phyloP scores from a whole-genome alignment of 139 green algal species.

The Edaphochlamys debaryana region DNA sequence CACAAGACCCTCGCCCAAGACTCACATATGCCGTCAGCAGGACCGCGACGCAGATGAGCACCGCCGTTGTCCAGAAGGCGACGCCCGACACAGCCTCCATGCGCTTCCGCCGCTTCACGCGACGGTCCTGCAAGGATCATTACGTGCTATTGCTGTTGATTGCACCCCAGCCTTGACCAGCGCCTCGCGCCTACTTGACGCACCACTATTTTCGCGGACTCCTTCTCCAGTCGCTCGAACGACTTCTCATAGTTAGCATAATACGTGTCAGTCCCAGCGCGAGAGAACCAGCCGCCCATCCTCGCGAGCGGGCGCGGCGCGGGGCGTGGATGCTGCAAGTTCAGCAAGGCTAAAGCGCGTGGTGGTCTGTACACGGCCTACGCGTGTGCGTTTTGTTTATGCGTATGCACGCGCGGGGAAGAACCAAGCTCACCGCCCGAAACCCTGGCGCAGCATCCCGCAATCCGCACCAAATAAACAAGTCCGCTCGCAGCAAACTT shows the following conservation, averaged over 20 bases:
- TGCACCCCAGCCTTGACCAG: no score
- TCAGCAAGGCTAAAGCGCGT: no score
- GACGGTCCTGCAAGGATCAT: slow-evolving; percentile 14
- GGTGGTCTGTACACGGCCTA: no score
- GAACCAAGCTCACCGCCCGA: background rate
- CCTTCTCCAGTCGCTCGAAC: slow-evolving; percentile 55
- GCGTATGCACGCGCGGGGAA: no score
- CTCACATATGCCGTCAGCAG: slow-evolving; percentile 33
- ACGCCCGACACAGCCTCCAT: slow-evolving; percentile 22
- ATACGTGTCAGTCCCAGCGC: background rate
- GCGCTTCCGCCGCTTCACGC: slow-evolving; percentile 16
- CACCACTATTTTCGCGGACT: slow-evolving; percentile 34
- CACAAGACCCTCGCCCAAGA: no score
- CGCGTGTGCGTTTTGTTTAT: no score
- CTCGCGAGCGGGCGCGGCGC: no score
- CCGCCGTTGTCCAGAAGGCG: slow-evolving; percentile 11
- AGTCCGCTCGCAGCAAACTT: no score
- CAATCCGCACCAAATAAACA: no score
- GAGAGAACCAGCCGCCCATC: slow-evolving; percentile 14
- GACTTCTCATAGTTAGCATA: slow-evolving; percentile 57
- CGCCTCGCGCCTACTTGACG: background rate
- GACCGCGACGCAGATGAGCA: background rate
- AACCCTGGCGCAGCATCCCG: background rate
- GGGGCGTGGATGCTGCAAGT: no score
- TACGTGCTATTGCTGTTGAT: no score